Base-by-base conservation (phyloP, 2,329 filamentous ascomycete genomes). In the Fusarium verticillioides region DNA sequence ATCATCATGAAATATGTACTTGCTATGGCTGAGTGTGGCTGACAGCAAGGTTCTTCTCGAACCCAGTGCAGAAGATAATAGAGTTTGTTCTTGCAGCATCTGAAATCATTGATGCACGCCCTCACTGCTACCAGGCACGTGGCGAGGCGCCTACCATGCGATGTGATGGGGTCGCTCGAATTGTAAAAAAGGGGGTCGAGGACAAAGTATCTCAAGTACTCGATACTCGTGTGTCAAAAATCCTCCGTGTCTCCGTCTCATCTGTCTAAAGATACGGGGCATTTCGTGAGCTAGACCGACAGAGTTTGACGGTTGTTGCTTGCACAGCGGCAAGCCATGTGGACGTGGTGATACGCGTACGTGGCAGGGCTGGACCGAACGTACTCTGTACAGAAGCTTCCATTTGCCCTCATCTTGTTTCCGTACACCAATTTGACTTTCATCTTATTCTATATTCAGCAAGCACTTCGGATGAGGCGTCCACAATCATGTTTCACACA, bases 81-180 rank as follows among this genome's bases (percentile, higher is more conserved):
- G 61, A 73, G 70, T 73, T 73, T 49, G 18, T 42, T 50, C 37
- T 30, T 61, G 50, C 62, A 56, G 50, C 57, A 60, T 62, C 71
- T 58, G 44, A 42, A 49, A 52, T 60, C 66, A 37, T 69, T 58
- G 44, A 69, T 53, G 43, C 74, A 74, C 74, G 44, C 70, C 66
- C 67, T 58, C 23, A 30, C 28, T 28, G 7, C 53, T 23, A 34
- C n/a, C 44, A 28, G 23, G 75, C 75, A 77, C 75, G 75, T 77
- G 75, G 75, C 68, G 70, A 63, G 73, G 72, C 73, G 66, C 72
- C 70, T 68, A 70, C 69, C 66, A 75, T 59, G 59, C 49, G 53
- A 23, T 49, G 44, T 49, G 61, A 66, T 56, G 36, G 59, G 37
- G 40, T 40, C n/a, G 9, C 28, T 23, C 47, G 40, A 56, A 37